A percentile compares a stretch with the other conserved stretches of the same genome.
These are phyloP conservation scores for Paradendryphiella salina DNA, from an alignment of 2,329 filamentous ascomycete species.

Conservation along the genomic window DNA sequence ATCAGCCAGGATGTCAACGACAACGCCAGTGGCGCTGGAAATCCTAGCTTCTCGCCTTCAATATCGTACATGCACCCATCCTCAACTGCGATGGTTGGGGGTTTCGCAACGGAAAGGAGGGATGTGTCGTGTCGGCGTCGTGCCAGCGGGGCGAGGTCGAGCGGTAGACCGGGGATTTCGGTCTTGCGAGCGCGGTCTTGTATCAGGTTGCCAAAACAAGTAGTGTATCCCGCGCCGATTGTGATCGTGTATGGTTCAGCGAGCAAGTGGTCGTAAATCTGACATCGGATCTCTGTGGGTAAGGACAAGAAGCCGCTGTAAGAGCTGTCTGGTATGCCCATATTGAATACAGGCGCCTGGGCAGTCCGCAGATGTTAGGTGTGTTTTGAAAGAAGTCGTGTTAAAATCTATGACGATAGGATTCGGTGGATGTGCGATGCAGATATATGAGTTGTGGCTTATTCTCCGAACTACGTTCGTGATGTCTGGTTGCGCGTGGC, in stretches of 20 bases:
- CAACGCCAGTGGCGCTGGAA: conserved; percentile 33
- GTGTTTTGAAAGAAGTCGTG: neutral
- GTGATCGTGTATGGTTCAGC: conserved; percentile 45
- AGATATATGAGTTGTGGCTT: neutral
- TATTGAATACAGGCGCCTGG: neutral
- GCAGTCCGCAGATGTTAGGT: neutral
- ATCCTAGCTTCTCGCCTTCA: conserved; percentile 18
- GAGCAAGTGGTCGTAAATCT: conserved; percentile 49
- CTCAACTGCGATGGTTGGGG: conserved; percentile 28
- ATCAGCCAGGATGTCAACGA: conserved; percentile 40
- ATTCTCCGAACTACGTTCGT: neutral
- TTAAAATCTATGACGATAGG: neutral
- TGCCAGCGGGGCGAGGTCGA: conserved; percentile 42
- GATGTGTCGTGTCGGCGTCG: conserved; percentile 37
- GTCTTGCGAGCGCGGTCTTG: conserved; percentile 27
- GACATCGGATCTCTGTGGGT: conserved; percentile 49
- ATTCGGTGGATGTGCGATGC: neutral
- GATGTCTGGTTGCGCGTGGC: neutral
- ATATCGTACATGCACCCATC: conserved; percentile 7
- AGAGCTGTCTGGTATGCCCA: conserved; percentile 2
- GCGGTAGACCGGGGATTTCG: conserved; percentile 45
- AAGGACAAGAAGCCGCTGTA: conserved; percentile 31
- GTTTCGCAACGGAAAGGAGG: conserved; percentile 38
- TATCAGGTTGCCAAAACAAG: conserved; percentile 35
- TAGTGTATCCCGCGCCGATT: conserved; percentile 45